Conservation (phyloP, 495 filamentous ascomycete genomes). For the Podospora tetraspora region DNA sequence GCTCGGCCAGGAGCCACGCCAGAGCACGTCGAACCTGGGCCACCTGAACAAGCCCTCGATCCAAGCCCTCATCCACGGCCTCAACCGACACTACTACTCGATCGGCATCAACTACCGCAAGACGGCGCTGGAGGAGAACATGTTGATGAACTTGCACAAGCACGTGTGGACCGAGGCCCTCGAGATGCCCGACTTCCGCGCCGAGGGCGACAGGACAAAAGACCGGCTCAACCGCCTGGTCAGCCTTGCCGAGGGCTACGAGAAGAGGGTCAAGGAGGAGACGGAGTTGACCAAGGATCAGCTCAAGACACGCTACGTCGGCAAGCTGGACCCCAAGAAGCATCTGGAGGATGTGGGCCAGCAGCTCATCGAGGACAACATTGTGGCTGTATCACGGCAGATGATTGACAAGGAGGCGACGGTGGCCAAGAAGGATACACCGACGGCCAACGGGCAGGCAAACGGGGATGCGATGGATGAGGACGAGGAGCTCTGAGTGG, state of each 20-base stretch:
- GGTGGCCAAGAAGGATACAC: slow-evolving; percentile 49
- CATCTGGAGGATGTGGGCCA: slow-evolving; percentile 95
- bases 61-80: slow-evolving; percentile 95
- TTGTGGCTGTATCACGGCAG: slow-evolving; percentile 89
- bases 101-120: slow-evolving; percentile 98
- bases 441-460: slow-evolving; percentile 45
- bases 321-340: slow-evolving; percentile 98
- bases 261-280: slow-evolving; percentile 98
- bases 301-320: slow-evolving; percentile 97
- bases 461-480: slow-evolving; percentile 55
- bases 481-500: slow-evolving; percentile 39
- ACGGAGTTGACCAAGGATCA: slow-evolving; percentile 95
- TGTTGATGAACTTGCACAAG: slow-evolving; percentile 99
- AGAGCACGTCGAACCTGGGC: slow-evolving; percentile 95
- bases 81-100: slow-evolving; percentile 98
- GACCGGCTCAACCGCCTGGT: slow-evolving; percentile 85
- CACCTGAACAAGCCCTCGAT: slow-evolving; percentile 99
- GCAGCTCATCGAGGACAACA: slow-evolving; percentile 96
- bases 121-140: slow-evolving; percentile 96
- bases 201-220: slow-evolving; percentile 75
- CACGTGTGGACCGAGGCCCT: slow-evolving; percentile 97
- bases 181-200: slow-evolving; percentile 92
- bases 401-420: slow-evolving; percentile 99
- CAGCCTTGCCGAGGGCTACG: slow-evolving; percentile 86
- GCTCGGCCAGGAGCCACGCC: slow-evolving; percentile 96